Evolutionary conservation across 2,329 filamentous ascomycete genomes (phyloP), one percentile per base, ranked within the genome.

Genomic region (Beauveria medogensis): DNA sequence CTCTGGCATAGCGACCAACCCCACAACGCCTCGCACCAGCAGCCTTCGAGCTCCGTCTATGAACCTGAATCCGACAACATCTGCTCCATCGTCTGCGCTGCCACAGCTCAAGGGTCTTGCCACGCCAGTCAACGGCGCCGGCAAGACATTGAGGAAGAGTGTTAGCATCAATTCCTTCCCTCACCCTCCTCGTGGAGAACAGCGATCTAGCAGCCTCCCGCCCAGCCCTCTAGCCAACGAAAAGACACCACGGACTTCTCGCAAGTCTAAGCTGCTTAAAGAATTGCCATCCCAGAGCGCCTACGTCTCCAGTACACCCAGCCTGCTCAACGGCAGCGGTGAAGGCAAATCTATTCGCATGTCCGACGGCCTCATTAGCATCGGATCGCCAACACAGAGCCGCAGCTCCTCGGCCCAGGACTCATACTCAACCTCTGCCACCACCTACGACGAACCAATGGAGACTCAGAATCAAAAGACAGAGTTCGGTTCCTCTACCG

Each of bases 131-230:
- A 86, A 83, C 64, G 77, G 78, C 37, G 78, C 83, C 5, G 84
- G 85, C 28, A 92, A 87, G 73, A 85, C 87, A 1, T 75, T 97
- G 60, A 86, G 92, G 64, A 95, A 95, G 75, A 90, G 90, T 1
- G 88, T 96, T 69, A 97, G 92, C 79, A 96, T 97, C 69, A 93
- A 92, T 70, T 88, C 91, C 1, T 97, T 97, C 70, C 93, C 93
- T 34, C 90, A 96, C 65, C 93, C 93, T 16, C 93, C 93, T 16
- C 87, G 87, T 66, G 84, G 86, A 53, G 81, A 82, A 59, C 80
- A 75, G 59, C 80, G 82, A 65, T 75, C 79, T 53, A 77, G 77
- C 67, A 91, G 81, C 74, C 77, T 85, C 61, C 90, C 83, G 56
- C 84, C 80, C 59, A 83, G 83, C 74, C 85, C 81, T 64, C 74